Conservation (phyloP, 2,329 filamentous ascomycete species). For the Coniochaeta pulveracea region DNA sequence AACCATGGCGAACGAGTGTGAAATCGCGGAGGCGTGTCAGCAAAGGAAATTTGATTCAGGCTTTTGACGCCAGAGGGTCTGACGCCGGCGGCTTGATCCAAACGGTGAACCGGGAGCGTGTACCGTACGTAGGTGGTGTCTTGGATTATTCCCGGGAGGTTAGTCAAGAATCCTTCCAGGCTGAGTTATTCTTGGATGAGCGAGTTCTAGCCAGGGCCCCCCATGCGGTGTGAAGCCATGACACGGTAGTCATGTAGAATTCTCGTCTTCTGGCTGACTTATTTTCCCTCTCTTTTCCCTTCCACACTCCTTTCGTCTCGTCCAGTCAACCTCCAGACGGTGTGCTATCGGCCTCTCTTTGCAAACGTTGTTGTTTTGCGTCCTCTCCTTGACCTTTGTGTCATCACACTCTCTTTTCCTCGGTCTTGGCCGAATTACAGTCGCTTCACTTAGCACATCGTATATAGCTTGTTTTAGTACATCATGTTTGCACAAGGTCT, state of each 20-base stretch:
- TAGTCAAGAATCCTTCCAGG: no score
- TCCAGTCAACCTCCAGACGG: slow-evolving; percentile 15
- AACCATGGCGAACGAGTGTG: no score
- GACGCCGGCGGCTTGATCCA: no score
- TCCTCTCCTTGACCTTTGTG: slow-evolving; percentile 18
- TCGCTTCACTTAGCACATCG: slow-evolving; percentile 10
- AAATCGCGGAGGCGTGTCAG: no score
- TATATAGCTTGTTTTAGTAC: slow-evolving; percentile 8
- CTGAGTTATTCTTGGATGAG: slow-evolving; percentile 2
- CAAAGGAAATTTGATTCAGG: no score
- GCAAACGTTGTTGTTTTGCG: slow-evolving; percentile 20
- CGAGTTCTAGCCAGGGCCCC: no score
- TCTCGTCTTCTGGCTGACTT: slow-evolving; percentile 6
- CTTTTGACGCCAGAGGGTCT: no score
- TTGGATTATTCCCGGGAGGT: no score
- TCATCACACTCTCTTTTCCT: slow-evolving; percentile 14
- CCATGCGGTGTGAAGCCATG: neutral
- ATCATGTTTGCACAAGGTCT: slow-evolving; percentile 13
- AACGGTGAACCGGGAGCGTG: no score
- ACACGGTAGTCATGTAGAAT: slow-evolving; percentile 8
- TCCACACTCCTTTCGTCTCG: slow-evolving; percentile 9
- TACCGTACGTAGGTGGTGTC: no score
- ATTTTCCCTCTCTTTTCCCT: slow-evolving; percentile 5
- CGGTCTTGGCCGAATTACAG: slow-evolving; percentile 9
- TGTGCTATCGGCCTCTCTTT: slow-evolving; percentile 15